These are phyloP conservation scores for Scutellaria barbata DNA, from an alignment of 257 asterid species.

Conservation along the genomic window DNA sequence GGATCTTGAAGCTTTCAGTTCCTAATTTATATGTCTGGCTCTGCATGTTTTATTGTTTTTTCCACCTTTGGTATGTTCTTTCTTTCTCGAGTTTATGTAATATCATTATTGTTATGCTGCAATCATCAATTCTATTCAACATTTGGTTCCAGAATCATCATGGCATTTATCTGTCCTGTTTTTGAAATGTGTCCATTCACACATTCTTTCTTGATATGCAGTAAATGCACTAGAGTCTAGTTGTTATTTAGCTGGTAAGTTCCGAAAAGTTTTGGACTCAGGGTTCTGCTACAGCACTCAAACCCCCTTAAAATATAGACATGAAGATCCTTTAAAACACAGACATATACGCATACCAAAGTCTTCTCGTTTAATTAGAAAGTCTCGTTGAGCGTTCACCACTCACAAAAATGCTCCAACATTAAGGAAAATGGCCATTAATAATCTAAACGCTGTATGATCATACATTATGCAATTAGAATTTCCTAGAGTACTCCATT, in stretches of 20 bases:
- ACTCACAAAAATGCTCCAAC: not conserved
- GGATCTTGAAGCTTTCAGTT: slow-evolving; percentile 96
- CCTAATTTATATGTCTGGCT: slow-evolving; percentile 99
- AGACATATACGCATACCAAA: not conserved
- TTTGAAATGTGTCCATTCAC: slow-evolving; percentile 12
- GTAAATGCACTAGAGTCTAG: not conserved
- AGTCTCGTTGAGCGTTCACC: not conserved
- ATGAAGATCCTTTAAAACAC: slow-evolving; percentile 18
- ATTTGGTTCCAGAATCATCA: slow-evolving; percentile 30
- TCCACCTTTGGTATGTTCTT: slow-evolving; percentile 88
- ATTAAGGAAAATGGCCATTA: not conserved
- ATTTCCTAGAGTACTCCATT: not conserved
- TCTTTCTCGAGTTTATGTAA: slow-evolving; percentile 29
- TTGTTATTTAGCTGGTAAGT: slow-evolving; percentile 3
- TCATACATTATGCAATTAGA: not conserved
- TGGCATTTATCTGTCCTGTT: slow-evolving; percentile 24
- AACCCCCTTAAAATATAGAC: not conserved
- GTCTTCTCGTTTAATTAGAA: not conserved
- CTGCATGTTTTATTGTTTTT: slow-evolving; percentile 97
- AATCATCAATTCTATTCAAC: slow-evolving; percentile 20
- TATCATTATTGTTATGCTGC: slow-evolving; percentile 17
- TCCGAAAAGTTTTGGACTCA: slow-evolving; percentile 11
- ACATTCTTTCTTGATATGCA: not conserved
- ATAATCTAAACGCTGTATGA: not conserved
- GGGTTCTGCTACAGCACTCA: slow-evolving; percentile 9